phyloP scores from a whole-genome alignment of 2,329 filamentous ascomycete species.

The Fusarium sp. region DNA sequence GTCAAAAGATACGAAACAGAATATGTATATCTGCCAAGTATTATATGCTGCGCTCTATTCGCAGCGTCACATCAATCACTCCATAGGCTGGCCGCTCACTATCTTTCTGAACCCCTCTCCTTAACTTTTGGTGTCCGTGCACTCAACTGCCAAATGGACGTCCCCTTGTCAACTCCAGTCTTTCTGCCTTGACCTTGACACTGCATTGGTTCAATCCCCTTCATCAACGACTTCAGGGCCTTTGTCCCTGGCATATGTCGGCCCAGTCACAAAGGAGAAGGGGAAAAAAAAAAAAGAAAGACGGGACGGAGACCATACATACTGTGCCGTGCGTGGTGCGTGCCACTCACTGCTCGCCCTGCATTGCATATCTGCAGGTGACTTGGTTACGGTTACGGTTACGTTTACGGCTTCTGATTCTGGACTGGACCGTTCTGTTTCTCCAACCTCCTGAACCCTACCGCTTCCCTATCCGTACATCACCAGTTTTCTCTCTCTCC shows the following conservation, averaged over 20 bases:
- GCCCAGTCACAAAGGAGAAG: background rate
- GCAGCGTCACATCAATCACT: background rate
- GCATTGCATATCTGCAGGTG: background rate
- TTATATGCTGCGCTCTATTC: background rate
- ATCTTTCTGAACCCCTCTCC: constrained; percentile 10
- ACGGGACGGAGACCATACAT: background rate
- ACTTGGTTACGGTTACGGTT: background rate
- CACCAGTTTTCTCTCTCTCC: constrained; percentile 5
- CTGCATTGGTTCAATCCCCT: constrained; percentile 10
- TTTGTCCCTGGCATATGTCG: constrained; percentile 4
- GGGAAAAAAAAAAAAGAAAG: background rate
- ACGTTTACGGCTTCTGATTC: background rate
- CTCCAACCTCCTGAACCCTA: constrained; percentile 1
- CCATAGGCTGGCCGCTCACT: background rate
- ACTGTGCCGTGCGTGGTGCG: background rate
- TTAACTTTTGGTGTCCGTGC: constrained; percentile 24
- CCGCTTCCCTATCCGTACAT: background rate
- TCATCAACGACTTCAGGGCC: constrained; percentile 23
- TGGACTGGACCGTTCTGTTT: background rate
- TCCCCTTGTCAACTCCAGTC: constrained; percentile 18
- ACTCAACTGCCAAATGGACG: constrained; percentile 16
- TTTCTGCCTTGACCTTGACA: background rate
- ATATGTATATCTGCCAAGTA: background rate
- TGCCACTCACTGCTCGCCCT: background rate
- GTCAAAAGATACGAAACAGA: background rate